phyloP scores from a whole-genome alignment of 2,329 filamentous ascomycete genomes.

The Phaeosphaeriaceae sp. region DNA sequence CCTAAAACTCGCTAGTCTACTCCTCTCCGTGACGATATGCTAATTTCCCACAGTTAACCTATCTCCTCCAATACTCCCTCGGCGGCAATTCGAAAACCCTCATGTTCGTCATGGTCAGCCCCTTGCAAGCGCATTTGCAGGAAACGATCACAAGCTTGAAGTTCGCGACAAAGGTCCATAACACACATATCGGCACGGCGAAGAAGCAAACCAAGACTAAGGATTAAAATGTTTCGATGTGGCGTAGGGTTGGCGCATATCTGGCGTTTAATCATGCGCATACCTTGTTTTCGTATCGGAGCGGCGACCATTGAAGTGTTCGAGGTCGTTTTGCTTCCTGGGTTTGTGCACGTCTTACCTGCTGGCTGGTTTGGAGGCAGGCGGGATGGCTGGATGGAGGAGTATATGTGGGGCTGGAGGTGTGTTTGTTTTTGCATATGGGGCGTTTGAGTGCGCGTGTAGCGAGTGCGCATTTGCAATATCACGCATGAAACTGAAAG shows the following conservation, averaged over 20 bases:
- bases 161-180: conserved; percentile 94
- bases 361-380: too few species aligned
- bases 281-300: conserved; percentile 1
- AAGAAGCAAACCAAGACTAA: conserved; percentile 72
- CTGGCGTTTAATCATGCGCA: too few species aligned
- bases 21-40: too few species aligned
- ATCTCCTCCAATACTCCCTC: conserved; percentile 90
- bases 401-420: not conserved
- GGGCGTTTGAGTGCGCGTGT: not conserved
- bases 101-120: conserved; percentile 99
- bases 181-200: conserved; percentile 90
- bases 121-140: conserved; percentile 85
- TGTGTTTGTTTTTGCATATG: not conserved
- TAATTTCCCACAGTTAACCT: conserved; percentile 85
- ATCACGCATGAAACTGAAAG: not conserved
- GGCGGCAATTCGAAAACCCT: conserved; percentile 96
- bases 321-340: conserved; percentile 18
- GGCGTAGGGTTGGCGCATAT: too few species aligned
- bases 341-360: not conserved
- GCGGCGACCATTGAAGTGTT: conserved; percentile 25
- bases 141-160: conserved; percentile 95
- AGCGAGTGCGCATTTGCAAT: not conserved
- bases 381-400: too few species aligned
- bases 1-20: too few species aligned
- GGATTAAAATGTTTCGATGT: not conserved